Evolutionary conservation across 108 stramenopile genomes (phyloP), one percentile per base, ranked within the genome.

Genomic region (Fistulifera pelliculosa): DNA sequence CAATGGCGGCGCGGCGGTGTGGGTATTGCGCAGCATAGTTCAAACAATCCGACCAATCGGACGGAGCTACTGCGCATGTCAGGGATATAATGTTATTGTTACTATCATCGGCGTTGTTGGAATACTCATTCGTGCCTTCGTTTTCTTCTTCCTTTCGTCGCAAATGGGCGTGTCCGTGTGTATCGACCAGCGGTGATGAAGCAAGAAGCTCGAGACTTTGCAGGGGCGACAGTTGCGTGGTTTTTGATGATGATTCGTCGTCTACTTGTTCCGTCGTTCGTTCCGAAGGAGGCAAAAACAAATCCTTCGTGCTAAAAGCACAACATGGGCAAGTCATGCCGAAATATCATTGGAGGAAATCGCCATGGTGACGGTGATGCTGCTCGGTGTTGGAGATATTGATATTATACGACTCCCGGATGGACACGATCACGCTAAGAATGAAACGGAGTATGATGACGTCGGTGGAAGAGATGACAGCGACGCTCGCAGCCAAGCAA

Each of bases 141-240:
- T 41, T 76, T 49, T 26, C 51, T 66, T 23, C 73, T 67, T 41
- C 74, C 48, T 26, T 47, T 54, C 86, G 52, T 58, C 80, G 51
- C 27, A 88, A 53, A 67, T 88, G 83, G 1, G 87, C 78, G 57
- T 88, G 87, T 5, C 83, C 74, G 53, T 88, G 87, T 21, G 87
- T 82, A 69, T 85, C 87, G 19, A 88, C 73, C 7, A 87, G 56
- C 17, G 21, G 10, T 16, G 22, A 22, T n/a, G 50, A 41, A 31
- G 26, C 1, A 10, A 14, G 7, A 10, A 5, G 13, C 28, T 25
- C 27, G 14, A 35, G 31, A 35, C 31, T 38, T 23, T 31, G 5
- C 7, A 21, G 22, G 0, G 2, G n/a, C 25, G 28, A 21, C 21
- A 24, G 41, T 44, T 15, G 14, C 1, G 38, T 52, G 18, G 19